These are phyloP conservation scores for Moelleriella libera DNA, from an alignment of 2,329 filamentous ascomycete genomes.

Conservation along the genomic window DNA sequence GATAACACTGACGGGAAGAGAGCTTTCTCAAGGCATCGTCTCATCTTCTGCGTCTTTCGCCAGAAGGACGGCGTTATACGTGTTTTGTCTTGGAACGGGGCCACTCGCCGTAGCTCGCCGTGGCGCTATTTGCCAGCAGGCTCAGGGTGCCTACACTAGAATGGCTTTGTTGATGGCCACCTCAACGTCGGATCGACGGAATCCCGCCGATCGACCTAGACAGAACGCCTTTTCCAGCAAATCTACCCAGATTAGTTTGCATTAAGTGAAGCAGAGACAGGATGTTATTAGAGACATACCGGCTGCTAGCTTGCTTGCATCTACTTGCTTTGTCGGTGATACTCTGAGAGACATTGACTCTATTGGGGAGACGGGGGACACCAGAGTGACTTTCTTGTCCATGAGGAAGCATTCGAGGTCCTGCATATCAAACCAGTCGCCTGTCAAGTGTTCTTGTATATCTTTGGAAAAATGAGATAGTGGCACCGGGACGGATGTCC, in stretches of 20 bases:
- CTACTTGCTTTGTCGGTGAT: neutral
- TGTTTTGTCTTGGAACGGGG: too few species aligned
- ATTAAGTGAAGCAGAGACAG: neutral
- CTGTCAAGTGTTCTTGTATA: conserved; percentile 4
- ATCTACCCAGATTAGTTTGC: neutral
- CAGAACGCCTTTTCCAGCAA: neutral
- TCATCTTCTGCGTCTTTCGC: too few species aligned
- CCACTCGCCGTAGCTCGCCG: too few species aligned
- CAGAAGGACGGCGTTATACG: too few species aligned
- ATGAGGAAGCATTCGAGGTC: conserved; percentile 6
- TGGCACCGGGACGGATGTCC: conserved; percentile 3
- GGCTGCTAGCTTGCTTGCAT: neutral
- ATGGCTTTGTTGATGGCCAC: neutral
- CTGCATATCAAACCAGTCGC: conserved; percentile 9
- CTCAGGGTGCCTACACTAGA: conserved; percentile 1
- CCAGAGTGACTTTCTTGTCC: conserved; percentile 3
- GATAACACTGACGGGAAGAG: too few species aligned
- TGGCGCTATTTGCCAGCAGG: too few species aligned
- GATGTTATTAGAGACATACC: neutral
- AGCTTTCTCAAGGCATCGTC: too few species aligned
- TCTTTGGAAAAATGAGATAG: conserved; percentile 4
- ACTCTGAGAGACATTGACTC: neutral
- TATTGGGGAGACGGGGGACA: neutral
- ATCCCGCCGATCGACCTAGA: neutral
- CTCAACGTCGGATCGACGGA: neutral